Evolutionary conservation across 768 basidiomycete species (phyloP), one percentile per base, ranked within the genome.

Genomic region (Chalciporus pseudorubinellus): DNA sequence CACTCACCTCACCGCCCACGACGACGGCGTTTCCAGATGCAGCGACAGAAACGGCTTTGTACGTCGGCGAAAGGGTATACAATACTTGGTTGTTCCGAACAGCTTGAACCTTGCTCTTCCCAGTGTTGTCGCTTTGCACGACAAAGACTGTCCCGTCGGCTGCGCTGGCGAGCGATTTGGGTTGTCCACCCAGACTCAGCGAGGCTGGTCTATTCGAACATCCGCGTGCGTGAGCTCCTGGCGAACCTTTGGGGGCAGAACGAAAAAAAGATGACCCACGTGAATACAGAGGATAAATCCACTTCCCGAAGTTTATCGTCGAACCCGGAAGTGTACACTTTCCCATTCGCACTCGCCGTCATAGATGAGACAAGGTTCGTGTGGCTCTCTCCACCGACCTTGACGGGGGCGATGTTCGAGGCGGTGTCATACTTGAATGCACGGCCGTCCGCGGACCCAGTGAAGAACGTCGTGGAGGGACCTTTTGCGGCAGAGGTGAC

Each of bases 281-380:
- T 64, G 50, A 52, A 69, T 18, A 70, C 71, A 29, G 36, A 20
- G 2, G 36, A 63, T 59, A 21, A 67, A 11, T 77, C 77, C 39
- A 92, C 81, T 61, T 91, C 89, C 40, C 85, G 76, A 4, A 92
- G 72, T 28, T 67, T 74, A 63, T 97, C 95, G 55, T 97, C 95
- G 62, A 81, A 93, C 12, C 89, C 94, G 14, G 82, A 71, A 19
- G 87, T 87, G 60, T 81, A 86, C 1, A 87, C 73, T 47, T 77
- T 81, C 22, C 79, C 81, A 8, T 67, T 63, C 0, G 70, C 59
- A 10, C 74, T 72, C 0, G 74, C 64, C 0, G 81, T 74, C 41
- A 97, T 68, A 0, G 78, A 84, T 0, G 84, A 77, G 18, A 97
- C 78, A 44, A 87, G 74, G 54, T 75, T 89, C 6, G 81, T 76